These are phyloP conservation scores for Protomyces gravidus DNA, from an alignment of 1,139 yeast genomes.

Conservation along the genomic window DNA sequence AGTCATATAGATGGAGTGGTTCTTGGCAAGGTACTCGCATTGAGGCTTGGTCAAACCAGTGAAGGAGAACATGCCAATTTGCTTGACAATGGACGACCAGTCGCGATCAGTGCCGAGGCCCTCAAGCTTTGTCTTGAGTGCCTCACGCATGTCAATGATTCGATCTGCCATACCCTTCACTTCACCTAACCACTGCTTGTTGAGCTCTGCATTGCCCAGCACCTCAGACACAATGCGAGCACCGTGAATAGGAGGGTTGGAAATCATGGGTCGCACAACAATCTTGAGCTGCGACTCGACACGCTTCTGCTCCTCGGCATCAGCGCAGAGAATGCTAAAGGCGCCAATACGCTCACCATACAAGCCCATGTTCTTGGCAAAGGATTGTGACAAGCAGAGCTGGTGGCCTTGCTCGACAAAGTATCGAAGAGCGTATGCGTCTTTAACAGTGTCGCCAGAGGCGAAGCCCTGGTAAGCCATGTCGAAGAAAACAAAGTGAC, in stretches of 20 bases:
- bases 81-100: conserved; percentile 90
- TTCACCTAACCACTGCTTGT: conserved; percentile 76
- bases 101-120: conserved; percentile 70
- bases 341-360: conserved; percentile 98
- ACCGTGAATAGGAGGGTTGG: conserved; percentile 91
- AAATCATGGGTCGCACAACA: conserved; percentile 75
- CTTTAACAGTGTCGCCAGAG: conserved; percentile 75
- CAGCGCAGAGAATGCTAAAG: conserved; percentile 55
- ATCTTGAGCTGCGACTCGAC: conserved; percentile 76
- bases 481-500: conserved; percentile 82
- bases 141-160: conserved; percentile 69
- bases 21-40: conserved; percentile 70
- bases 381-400: conserved; percentile 75
- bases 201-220: conserved; percentile 59
- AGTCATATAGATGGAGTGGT: conserved; percentile 66
- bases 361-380: conserved; percentile 95
- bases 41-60: conserved; percentile 79
- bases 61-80: conserved; percentile 95
- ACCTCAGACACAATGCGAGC: conserved; percentile 84
- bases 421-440: conserved; percentile 80
- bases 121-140: conserved; percentile 57
- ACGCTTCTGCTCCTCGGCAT: conserved; percentile 43
- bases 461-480: conserved; percentile 98
- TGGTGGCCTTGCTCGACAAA: conserved; percentile 58
- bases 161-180: conserved; percentile 84